phyloP scores from a whole-genome alignment of 345 rosid species.

The Syzygium oleosum region DNA sequence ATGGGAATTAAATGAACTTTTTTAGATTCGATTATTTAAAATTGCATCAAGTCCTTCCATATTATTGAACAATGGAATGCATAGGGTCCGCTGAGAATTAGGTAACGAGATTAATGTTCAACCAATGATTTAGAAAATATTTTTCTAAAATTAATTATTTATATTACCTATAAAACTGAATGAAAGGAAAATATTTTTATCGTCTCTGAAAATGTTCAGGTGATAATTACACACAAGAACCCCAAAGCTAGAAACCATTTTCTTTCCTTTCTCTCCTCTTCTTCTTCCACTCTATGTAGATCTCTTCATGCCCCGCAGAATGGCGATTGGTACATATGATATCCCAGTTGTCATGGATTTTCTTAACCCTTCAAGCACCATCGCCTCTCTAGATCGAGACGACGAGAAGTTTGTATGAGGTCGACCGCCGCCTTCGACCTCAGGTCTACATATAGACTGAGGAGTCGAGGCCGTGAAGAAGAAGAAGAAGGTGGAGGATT shows the following conservation, averaged over 20 bases:
- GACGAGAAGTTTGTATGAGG: neutral
- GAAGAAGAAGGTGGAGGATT: neutral
- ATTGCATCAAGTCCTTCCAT: too few species aligned
- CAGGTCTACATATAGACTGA: neutral
- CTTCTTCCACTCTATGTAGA: neutral
- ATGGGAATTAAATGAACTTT: too few species aligned
- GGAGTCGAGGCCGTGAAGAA: neutral
- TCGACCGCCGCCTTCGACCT: neutral
- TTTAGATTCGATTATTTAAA: too few species aligned
- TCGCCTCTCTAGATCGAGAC: neutral
- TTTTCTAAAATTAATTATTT: rapidly evolving
- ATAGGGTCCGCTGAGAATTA: neutral
- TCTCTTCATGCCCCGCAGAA: neutral
- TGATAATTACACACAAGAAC: rapidly evolving
- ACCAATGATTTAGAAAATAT: neutral
- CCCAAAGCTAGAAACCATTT: neutral
- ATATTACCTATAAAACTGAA: too few species aligned
- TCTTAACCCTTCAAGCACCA: neutral
- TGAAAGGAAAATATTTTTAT: too few species aligned
- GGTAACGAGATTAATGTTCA: neutral
- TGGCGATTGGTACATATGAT: neutral
- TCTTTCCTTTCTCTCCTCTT: neutral
- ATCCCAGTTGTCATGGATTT: neutral
- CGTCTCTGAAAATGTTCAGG: neutral
- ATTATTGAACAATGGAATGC: too few species aligned